Percentiles rank a stretch among this genome's conserved stretches.
Evolutionary conservation across 2,329 filamentous ascomycete species (phyloP).

Genomic region (Aspergillaceae sp.): DNA sequence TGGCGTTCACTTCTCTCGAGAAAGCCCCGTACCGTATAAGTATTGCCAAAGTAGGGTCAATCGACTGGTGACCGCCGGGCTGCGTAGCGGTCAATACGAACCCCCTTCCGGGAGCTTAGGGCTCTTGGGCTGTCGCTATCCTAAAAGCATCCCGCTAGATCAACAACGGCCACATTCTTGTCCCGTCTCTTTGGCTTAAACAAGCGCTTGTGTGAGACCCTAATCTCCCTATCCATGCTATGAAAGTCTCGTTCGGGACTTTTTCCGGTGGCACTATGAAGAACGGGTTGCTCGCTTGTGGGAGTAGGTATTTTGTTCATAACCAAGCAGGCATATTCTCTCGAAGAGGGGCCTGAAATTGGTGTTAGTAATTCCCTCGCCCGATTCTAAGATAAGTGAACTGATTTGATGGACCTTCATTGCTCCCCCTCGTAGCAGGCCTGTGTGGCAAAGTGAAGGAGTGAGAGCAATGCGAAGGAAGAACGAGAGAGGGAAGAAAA

Average conservation of each 20-base stretch:
- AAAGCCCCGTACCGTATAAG: too few relatives aligned
- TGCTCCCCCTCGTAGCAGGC: neutral
- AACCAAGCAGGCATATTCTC: neutral
- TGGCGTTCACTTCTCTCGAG: too few relatives aligned
- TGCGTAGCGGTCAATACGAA: too few relatives aligned
- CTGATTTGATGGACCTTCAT: neutral
- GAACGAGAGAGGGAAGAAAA: neutral
- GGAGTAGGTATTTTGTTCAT: neutral
- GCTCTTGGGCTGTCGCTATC: too few relatives aligned
- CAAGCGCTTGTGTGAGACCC: neutral
- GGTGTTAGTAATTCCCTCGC: too few relatives aligned
- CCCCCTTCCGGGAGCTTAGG: too few relatives aligned
- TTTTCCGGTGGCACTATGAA: neutral
- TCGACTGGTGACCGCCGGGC: too few relatives aligned
- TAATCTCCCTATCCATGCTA: neutral
- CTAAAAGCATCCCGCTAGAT: neutral
- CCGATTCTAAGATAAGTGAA: neutral
- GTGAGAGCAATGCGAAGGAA: neutral
- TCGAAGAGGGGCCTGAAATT: too few relatives aligned
- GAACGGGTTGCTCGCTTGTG: neutral
- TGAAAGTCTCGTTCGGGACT: neutral
- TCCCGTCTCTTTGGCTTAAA: neutral
- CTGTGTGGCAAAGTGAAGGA: neutral
- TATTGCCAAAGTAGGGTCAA: too few relatives aligned
- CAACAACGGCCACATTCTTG: neutral